Conservation (phyloP, 2,329 filamentous ascomycete species). For the Talaromyces sp. region DNA sequence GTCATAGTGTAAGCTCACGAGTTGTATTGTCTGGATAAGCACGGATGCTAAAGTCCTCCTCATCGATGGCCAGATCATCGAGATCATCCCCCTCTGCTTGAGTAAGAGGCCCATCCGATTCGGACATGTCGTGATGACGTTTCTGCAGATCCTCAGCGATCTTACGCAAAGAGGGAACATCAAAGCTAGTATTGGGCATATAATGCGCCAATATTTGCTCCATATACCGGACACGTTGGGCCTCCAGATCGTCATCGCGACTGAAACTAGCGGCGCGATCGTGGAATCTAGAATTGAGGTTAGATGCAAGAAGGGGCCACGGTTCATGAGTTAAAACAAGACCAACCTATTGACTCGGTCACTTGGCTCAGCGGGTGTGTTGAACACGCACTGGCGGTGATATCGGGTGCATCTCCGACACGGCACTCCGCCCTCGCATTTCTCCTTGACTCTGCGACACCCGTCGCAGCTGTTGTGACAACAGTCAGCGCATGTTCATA, state of each 20-base stretch:
- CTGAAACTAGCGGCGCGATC: conserved; percentile 24
- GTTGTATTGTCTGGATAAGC: conserved; percentile 34
- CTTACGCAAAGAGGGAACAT: conserved; percentile 37
- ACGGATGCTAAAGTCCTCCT: conserved; percentile 36
- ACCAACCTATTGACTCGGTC: conserved; percentile 25
- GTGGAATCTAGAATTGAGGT: conserved; percentile 14
- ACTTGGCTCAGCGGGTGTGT: conserved; percentile 30
- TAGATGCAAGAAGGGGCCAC: neutral
- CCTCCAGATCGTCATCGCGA: conserved; percentile 30
- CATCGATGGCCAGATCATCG: conserved; percentile 36
- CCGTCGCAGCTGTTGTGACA: conserved; percentile 43
- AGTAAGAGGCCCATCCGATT: conserved; percentile 24
- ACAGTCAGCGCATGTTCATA: neutral
- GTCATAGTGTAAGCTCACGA: conserved; percentile 20
- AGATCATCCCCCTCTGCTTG: conserved; percentile 29
- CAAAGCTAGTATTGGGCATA: conserved; percentile 39
- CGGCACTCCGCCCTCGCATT: conserved; percentile 51
- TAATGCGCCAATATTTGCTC: conserved; percentile 46
- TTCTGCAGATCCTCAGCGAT: conserved; percentile 40
- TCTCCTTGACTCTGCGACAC: conserved; percentile 51
- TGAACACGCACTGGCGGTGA: conserved; percentile 47
- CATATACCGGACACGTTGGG: conserved; percentile 36
- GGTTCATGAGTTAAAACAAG: neutral
- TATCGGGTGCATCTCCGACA: conserved; percentile 49
- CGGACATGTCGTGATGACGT: conserved; percentile 25